Base-by-base conservation (phyloP, 305 asterid genomes). In the Solanum chacoense region DNA sequence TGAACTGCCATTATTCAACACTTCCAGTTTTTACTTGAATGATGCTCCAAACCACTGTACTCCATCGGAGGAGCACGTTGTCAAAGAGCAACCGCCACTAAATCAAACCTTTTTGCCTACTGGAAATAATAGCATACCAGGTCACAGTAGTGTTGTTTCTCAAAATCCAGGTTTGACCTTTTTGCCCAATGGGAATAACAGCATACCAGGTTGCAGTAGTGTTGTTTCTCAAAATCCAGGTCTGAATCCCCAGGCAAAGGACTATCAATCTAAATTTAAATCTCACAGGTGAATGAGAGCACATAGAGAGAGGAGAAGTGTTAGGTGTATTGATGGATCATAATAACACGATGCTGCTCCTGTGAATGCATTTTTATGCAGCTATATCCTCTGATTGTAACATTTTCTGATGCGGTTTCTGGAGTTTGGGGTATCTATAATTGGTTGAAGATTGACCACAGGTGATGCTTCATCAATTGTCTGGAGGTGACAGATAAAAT, bases 171-270 rank as follows among this genome's bases (percentile, higher is more conserved):
- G 90, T 88, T 63, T 89, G 83, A 36, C 50, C 11, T 76, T 86
- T 77, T 34, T 91, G 45, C 85, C 89, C 38, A 74, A 90, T 11
- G 93, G 92, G 13, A 92, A 90, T 77, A 45, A 40, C 22, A 89
- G 89, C 89, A 86, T 87, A 83, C 88, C 91, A 77, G 73, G 90
- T 34, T 89, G 78, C 75, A 59, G 90, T 38, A 91, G 91, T 73
- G 40, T 89, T 84, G 88, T 86, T 85, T 65, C 77, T 67, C 95
- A 91, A 85, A 90, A 75, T 71, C 88, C 93, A 11, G 85, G 90
- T 89, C 42, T 89, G n/a, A 92, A 90, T 32, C 55, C 90, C n/a
- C 89, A 91, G 90, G 91, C 88, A 24, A 91, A 90, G 89, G 93
- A 94, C 86, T 87, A 85, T 14, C 91, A 89, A 65, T 90, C 89